Conservation (phyloP, 1,139 yeast genomes). For the Scheffersomyces quercinus region DNA sequence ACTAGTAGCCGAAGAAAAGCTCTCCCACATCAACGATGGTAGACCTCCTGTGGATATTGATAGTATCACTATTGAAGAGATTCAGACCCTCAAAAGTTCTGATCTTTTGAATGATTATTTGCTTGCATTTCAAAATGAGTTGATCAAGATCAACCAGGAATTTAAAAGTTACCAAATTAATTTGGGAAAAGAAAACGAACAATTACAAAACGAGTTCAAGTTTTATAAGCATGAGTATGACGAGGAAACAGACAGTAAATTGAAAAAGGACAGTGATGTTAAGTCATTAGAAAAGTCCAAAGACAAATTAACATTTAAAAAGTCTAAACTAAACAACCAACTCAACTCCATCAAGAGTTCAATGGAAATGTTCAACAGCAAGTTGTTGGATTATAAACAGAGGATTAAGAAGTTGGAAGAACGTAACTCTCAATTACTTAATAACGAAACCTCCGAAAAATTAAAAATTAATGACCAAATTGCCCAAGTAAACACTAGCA, state of each 20-base stretch:
- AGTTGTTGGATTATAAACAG: slow-evolving; percentile 24
- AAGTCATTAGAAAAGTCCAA: slow-evolving; percentile 34
- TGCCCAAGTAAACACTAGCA: slow-evolving; percentile 10
- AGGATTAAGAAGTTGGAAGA: slow-evolving; percentile 27
- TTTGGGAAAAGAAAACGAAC: slow-evolving; percentile 22
- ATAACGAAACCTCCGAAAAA: slow-evolving; percentile 24
- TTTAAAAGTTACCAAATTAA: slow-evolving; percentile 20
- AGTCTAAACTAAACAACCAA: slow-evolving; percentile 34
- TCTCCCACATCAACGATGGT: neutral
- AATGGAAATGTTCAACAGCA: slow-evolving; percentile 17
- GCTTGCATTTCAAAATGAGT: slow-evolving; percentile 30
- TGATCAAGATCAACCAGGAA: slow-evolving; percentile 26
- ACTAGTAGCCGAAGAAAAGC: neutral
- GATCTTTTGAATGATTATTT: slow-evolving; percentile 25
- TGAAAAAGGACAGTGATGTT: slow-evolving; percentile 33
- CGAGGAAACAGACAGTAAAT: slow-evolving; percentile 31
- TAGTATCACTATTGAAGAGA: slow-evolving; percentile 10
- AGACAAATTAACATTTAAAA: slow-evolving; percentile 31
- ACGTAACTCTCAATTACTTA: slow-evolving; percentile 21
- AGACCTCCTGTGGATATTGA: slow-evolving; percentile 6
- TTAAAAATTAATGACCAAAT: slow-evolving; percentile 18
- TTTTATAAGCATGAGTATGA: slow-evolving; percentile 28
- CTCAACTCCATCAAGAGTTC: slow-evolving; percentile 24
- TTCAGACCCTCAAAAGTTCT: slow-evolving; percentile 6
- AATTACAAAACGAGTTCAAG: slow-evolving; percentile 21